These are phyloP conservation scores for Huntiella moniliformis DNA, from an alignment of 2,329 filamentous ascomycete genomes.

Conservation along the genomic window DNA sequence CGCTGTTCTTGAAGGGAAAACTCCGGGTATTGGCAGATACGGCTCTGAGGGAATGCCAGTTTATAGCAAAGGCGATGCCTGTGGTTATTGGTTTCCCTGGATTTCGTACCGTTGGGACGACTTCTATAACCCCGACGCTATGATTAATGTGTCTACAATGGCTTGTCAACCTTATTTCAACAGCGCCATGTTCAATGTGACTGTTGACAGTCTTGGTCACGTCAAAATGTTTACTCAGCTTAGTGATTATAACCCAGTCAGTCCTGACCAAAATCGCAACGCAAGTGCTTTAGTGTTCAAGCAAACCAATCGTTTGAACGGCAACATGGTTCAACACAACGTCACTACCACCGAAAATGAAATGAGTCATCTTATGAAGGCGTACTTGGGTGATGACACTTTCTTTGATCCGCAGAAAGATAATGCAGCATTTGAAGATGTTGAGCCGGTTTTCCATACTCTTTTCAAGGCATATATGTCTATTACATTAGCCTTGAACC, in stretches of 20 bases:
- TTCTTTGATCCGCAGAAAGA: neutral
- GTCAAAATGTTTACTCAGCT: slow-evolving; percentile 14
- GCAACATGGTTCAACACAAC: neutral
- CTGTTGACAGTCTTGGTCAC: slow-evolving; percentile 15
- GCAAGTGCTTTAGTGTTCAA: neutral
- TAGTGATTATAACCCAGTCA: neutral
- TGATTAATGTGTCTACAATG: neutral
- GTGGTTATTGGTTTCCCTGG: neutral
- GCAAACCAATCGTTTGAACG: too few species aligned
- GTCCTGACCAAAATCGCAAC: neutral
- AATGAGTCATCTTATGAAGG: slow-evolving; percentile 3
- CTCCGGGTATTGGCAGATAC: neutral
- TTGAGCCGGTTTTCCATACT: neutral
- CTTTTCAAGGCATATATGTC: slow-evolving; percentile 2
- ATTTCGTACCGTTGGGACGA: neutral
- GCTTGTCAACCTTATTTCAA: slow-evolving; percentile 16
- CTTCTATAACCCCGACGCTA: neutral
- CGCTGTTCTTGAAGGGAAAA: neutral
- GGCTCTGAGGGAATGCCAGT: neutral
- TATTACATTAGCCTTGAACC: neutral
- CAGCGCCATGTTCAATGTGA: slow-evolving; percentile 20
- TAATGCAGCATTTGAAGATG: neutral
- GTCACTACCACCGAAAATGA: neutral
- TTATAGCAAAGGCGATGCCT: neutral
- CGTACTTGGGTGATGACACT: neutral